phyloP scores from a whole-genome alignment of 768 basidiomycete species.

The Tylopilus plumbeoviolaceoides region DNA sequence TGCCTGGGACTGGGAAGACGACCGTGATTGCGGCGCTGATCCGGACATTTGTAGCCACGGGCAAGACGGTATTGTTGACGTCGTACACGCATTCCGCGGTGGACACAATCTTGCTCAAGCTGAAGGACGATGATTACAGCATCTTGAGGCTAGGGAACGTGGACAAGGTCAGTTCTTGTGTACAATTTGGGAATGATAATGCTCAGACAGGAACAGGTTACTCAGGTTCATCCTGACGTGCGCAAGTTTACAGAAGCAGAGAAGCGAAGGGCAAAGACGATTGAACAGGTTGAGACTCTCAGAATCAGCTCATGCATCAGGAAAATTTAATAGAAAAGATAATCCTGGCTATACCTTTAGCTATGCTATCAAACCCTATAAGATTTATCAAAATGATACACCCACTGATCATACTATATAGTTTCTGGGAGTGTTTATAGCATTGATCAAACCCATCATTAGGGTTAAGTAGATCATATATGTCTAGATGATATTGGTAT shows the following conservation, averaged over 20 bases:
- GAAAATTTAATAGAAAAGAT: no score
- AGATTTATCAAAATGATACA: no score
- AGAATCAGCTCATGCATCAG: slow-evolving; percentile 75
- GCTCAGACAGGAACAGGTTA: slow-evolving; percentile 1
- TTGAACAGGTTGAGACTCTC: slow-evolving; percentile 86
- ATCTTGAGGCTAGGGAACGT: slow-evolving; percentile 85
- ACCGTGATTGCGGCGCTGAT: slow-evolving; percentile 91
- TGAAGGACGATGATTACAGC: slow-evolving; percentile 62
- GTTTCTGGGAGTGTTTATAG: no score
- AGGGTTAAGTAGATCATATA: no score
- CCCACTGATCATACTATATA: no score
- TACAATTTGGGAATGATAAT: not conserved
- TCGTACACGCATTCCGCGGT: slow-evolving; percentile 98
- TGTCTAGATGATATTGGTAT: no score
- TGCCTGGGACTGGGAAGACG: slow-evolving; percentile 99
- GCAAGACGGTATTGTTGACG: slow-evolving; percentile 84
- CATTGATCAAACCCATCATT: no score
- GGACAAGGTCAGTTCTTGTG: slow-evolving; percentile 65
- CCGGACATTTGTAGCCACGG: slow-evolving; percentile 66
- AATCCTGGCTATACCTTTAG: no score
- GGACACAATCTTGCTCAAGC: slow-evolving; percentile 90
- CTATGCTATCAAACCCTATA: no score
- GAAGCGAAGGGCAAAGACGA: slow-evolving; percentile 51
- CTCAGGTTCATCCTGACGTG: slow-evolving; percentile 79
- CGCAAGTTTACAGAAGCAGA: slow-evolving; percentile 65